Base-by-base conservation (phyloP, 208 protist species). In the Trypanosoma melophagium region DNA sequence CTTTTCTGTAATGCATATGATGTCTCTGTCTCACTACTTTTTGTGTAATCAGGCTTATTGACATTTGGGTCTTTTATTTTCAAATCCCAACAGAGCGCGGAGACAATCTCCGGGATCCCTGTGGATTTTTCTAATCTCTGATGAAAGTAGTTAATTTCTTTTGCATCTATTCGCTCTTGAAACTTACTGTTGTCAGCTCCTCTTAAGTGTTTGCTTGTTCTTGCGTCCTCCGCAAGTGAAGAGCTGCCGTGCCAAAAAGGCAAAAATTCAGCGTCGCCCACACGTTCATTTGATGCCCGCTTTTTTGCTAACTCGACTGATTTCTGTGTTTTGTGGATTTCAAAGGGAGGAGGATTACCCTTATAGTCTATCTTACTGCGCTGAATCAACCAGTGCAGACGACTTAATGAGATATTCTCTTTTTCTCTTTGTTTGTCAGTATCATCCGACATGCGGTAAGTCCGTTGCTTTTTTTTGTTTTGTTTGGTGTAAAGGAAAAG, bases 341-440 rank as follows among this genome's bases (percentile, higher is more conserved):
- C 87, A 74, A 93, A 93, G 3, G 85, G 80, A 0, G 81, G 22
- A 13, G 90, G 86, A 63, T 96, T 96, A 0, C 87, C 87, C n/a
- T 88, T 91, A 69, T 87, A 96, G 40, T 89, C 86, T 21, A 66
- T 54, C 25, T 87, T 83, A 42, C 66, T 79, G 14, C 87, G 77
- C 60, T 93, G 83, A 45, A 71, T 90, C 19, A 94, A 47, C 87
- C 90, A 96, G 22, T 87, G 76, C 40, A 96, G 68, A 77, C 84
- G 84, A 10, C 77, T 76, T n/a, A 93, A 69, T 22, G 81, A 62
- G 55, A 82, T 84, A 16, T 88, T 81, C 28, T 92, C 82, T 55
- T 58, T 81, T 80, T 45, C 7, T 45, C 19, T 51, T 57, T 40
- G 19, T 28, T 22, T 49, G 21, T 35, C 19, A 31, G 2, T 9